Conservation (phyloP, 2,329 filamentous ascomycete genomes). For the Rugonectria rugulosa region DNA sequence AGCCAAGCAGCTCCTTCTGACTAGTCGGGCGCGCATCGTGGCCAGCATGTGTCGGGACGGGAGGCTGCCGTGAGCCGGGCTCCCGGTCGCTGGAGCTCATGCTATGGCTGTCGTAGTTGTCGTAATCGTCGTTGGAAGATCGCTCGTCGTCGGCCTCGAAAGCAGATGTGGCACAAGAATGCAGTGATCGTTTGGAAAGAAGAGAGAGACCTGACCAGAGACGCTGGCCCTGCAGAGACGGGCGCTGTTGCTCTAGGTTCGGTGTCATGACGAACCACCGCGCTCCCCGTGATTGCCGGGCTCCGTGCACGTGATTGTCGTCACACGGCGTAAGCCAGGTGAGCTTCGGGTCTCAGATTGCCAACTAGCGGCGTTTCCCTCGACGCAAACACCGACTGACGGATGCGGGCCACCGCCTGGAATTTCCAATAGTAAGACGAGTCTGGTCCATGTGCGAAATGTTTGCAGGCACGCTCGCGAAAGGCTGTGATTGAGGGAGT, state of each 20-base stretch:
- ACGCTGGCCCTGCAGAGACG: conserved; percentile 49
- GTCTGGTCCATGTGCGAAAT: conserved; percentile 9
- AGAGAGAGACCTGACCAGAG: conserved; percentile 59
- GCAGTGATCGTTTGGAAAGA: conserved; percentile 63
- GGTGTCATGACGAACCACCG: conserved; percentile 32
- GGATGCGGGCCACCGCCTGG: background rate
- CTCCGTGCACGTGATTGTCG: conserved; percentile 38
- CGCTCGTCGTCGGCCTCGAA: conserved; percentile 76
- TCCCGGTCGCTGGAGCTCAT: conserved; percentile 49
- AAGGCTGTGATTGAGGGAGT: background rate
- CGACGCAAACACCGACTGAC: conserved; percentile 7
- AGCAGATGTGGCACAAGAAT: conserved; percentile 65
- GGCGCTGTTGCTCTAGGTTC: conserved; percentile 46
- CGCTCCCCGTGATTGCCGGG: conserved; percentile 32
- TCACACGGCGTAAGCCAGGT: conserved; percentile 32
- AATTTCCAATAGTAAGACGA: conserved; percentile 10
- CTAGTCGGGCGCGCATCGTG: conserved; percentile 92
- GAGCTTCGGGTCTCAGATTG: conserved; percentile 14
- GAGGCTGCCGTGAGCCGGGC: conserved; percentile 44
- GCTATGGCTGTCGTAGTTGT: conserved; percentile 32
- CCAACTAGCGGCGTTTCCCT: conserved; percentile 5
- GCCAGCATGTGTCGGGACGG: conserved; percentile 69
- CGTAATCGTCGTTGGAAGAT: conserved; percentile 52
- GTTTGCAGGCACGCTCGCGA: background rate
- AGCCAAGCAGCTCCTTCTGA: conserved; percentile 85